These are phyloP conservation scores for Saitoella complicata DNA, from an alignment of 805 yeast species.

Conservation along the genomic window DNA sequence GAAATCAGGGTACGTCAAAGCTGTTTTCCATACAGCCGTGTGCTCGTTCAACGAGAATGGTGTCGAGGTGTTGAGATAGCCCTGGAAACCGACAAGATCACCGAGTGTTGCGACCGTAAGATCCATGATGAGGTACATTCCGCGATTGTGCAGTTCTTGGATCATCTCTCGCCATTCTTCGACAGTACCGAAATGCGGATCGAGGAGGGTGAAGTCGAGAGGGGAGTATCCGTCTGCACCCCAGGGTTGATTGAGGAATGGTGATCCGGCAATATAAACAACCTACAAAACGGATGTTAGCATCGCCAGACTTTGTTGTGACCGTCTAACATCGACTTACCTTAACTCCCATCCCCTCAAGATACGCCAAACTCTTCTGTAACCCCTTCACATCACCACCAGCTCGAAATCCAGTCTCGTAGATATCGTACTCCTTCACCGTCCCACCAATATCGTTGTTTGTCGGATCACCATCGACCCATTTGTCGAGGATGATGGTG, in stretches of 20 bases:
- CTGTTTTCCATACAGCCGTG: background rate
- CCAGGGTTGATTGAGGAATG: slow-evolving; percentile 1
- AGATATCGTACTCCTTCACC: slow-evolving; percentile 1
- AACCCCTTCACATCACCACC: slow-evolving; percentile 2
- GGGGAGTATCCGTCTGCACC: slow-evolving; percentile 3
- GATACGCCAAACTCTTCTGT: background rate
- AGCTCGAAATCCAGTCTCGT: slow-evolving; percentile 1
- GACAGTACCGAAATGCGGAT: slow-evolving; percentile 2
- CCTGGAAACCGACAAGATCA: background rate
- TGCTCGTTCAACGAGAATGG: background rate
- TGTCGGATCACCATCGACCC: slow-evolving; percentile 2
- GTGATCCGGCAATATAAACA: slow-evolving; percentile 3
- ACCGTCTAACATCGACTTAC: no score
- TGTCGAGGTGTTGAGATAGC: background rate
- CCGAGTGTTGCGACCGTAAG: slow-evolving; percentile 2
- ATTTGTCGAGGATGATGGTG: slow-evolving; percentile 1
- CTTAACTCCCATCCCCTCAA: background rate
- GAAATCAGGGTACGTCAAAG: background rate
- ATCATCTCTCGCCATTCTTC: slow-evolving; percentile 2
- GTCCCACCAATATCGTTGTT: slow-evolving; percentile 1
- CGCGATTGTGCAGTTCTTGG: background rate
- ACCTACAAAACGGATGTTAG: background rate
- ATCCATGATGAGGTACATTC: slow-evolving; percentile 1
- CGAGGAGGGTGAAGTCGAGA: slow-evolving; percentile 2
- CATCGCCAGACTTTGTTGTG: no score